A percentile compares a stretch with the other conserved stretches of the same genome.
These are phyloP conservation scores for Diplodia intermedia DNA, from an alignment of 2,329 filamentous ascomycete species.

Conservation along the genomic window DNA sequence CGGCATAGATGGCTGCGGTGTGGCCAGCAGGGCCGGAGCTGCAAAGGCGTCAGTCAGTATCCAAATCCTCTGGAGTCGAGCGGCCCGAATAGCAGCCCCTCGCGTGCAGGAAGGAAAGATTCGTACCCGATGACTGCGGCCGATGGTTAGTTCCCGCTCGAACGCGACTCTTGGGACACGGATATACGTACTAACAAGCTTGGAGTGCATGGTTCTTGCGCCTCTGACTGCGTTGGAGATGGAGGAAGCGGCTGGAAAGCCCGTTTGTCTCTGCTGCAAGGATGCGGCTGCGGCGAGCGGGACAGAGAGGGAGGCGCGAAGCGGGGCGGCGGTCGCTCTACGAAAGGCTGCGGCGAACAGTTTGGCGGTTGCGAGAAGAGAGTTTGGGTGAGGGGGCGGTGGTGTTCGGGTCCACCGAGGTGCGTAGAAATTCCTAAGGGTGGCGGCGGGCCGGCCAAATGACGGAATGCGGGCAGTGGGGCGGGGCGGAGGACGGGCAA, in stretches of 20 bases:
- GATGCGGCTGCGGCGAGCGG: slow-evolving; percentile 75
- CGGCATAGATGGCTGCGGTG: slow-evolving; percentile 95
- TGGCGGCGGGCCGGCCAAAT: slow-evolving; percentile 3
- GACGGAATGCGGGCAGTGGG: slow-evolving; percentile 28
- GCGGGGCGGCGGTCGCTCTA: slow-evolving; percentile 65
- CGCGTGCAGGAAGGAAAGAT: slow-evolving; percentile 29
- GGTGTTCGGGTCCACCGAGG: slow-evolving; percentile 4
- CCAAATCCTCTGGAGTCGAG: slow-evolving; percentile 36
- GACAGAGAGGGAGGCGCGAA: slow-evolving; percentile 76
- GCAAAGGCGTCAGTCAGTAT: slow-evolving; percentile 60
- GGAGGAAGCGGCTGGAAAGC: slow-evolving; percentile 44
- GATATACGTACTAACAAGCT: slow-evolving; percentile 78
- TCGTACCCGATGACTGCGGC: slow-evolving; percentile 47
- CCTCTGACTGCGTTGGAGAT: slow-evolving; percentile 38
- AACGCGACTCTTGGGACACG: neutral
- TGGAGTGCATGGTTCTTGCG: slow-evolving; percentile 81
- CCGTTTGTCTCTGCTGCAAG: slow-evolving; percentile 65
- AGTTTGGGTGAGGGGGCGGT: neutral
- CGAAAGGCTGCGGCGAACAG: slow-evolving; percentile 87
- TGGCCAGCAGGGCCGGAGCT: slow-evolving; percentile 97
- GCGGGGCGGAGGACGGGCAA: slow-evolving; percentile 12
- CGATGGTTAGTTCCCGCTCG: slow-evolving; percentile 39
- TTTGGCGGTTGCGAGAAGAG: slow-evolving; percentile 66
- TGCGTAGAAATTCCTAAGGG: slow-evolving; percentile 27
- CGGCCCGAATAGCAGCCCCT: slow-evolving; percentile 26